Evolutionary conservation across 768 basidiomycete species (phyloP), one percentile per base, ranked within the genome.

Genomic region (Tylopilus plumbeoviolaceoides): DNA sequence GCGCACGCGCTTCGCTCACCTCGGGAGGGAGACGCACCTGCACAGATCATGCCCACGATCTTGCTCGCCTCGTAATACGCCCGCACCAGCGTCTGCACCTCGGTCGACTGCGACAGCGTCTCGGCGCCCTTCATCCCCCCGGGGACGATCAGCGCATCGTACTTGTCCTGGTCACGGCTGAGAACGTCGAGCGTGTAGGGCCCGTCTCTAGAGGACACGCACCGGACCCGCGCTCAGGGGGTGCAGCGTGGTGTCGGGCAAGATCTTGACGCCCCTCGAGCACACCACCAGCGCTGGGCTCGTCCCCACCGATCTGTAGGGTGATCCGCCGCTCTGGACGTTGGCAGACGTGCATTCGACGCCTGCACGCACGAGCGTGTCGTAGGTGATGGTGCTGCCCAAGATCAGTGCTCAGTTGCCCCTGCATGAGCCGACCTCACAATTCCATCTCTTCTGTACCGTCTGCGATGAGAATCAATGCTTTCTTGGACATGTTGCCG

Each of bases 391-490:
- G 9, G 88, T 89, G 60, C 89, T 91, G 63, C 21, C 40, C 33
- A 27, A 8, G 14, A 35, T 56, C 41, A 49, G 47, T 39, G 11
- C 10, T 3, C 17, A 56, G 21, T 35, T 7, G 35, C 23, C 51
- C 47, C 42, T 36, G 35, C 28, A 15, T 10, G 31, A 33, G 21
- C 15, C 17, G 5, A 4, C 3, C 59, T 54, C 50, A 40, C 89
- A 91, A 91, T 69, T 91, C 89, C 84, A 90, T 91, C 71, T 92
- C 90, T 65, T 92, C 90, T 1, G 90, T 91, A 12, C 90, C 90
- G 63, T 91, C 79, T 17, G 89, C 85, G 25, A 92, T 79, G 21
- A 92, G 73, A 44, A 92, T 76, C 20, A 90, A 72, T 7, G 86
- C 90, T 30, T 61, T 69, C 54, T 68, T 67, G 33, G 66, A 45